Evolutionary conservation across 164 flowering plant species (phyloP), one percentile per base, ranked within the genome.

Genomic region (Magnolia kwangsiensis): DNA sequence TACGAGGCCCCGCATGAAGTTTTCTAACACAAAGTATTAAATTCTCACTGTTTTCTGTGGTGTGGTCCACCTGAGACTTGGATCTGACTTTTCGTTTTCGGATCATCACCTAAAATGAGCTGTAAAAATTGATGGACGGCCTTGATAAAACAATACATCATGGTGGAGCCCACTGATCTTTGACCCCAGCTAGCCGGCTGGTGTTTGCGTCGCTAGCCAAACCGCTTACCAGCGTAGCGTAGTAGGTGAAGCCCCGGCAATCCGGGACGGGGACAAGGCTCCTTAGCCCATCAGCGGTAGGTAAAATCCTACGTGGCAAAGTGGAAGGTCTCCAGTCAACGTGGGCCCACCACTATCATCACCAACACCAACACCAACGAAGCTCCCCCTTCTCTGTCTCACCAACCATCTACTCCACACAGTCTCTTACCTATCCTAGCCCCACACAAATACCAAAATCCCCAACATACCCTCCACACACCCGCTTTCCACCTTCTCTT

Each of bases 251-350:
- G 45, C 45, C 45, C 45, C 45, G 45, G 45, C 45, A 37, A 37
- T 3, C 45, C 45, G 7, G 45, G 45, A 37, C 6, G 7, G 7
- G 45, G 45, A 37, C 7, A 37, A 1, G 6, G 1, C 19, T 14
- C 50, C 6, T 3, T 37, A 37, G 45, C 6, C 19, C 27, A 65
- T 24, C 14, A n/a, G 27, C 9, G 20, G 74, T 72, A 23, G 74
- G 74, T 72, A 29, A 72, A 72, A 72, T 58, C 74, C 49, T 10
- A 72, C 8, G 74, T 72, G 74, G 74, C 71, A 6, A 29, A 37
- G 27, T 68, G 71, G 71, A 68, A 27, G 71, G 29, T 65, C 37
- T 13, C 65, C 7, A 72, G 74, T 72, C 65, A 72, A 55, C 74
- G 18, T 1, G 18, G 19, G 10, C 19, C 21, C 74, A 13, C 61